Conservation (phyloP, 2,329 filamentous ascomycete genomes). For the Pseudocercospora crystallina region DNA sequence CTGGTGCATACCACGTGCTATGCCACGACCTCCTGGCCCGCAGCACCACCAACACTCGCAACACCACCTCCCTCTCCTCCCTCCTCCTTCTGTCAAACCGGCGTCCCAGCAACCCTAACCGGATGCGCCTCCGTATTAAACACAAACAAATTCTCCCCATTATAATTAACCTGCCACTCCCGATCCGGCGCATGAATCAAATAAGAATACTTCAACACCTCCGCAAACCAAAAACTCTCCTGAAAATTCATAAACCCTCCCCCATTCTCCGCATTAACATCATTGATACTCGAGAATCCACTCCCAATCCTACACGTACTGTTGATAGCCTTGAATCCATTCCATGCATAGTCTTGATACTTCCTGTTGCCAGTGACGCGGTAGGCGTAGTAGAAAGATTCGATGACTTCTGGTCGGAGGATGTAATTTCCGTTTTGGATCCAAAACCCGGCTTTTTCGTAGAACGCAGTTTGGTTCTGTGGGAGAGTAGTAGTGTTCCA, state of each 20-base stretch:
- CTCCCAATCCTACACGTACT: conserved; percentile 14
- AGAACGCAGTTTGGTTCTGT: conserved; percentile 55
- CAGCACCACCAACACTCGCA: background rate
- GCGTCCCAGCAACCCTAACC: conserved; percentile 39
- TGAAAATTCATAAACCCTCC: conserved; percentile 65
- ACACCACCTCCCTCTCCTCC: background rate
- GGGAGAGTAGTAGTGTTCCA: conserved; percentile 41
- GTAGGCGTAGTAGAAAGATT: conserved; percentile 26
- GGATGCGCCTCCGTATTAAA: conserved; percentile 68
- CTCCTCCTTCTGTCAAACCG: conserved; percentile 2
- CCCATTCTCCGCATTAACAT: conserved; percentile 14
- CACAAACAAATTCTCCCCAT: conserved; percentile 55
- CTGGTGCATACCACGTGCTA: too few relatives aligned
- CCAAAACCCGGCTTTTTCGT: conserved; percentile 63
- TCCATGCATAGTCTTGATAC: conserved; percentile 23
- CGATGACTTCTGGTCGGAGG: conserved; percentile 54
- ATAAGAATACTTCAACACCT: conserved; percentile 81
- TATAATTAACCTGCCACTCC: conserved; percentile 55
- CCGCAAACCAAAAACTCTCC: conserved; percentile 86
- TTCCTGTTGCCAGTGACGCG: conserved; percentile 21
- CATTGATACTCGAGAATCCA: conserved; percentile 18
- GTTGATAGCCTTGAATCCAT: conserved; percentile 23
- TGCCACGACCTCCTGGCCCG: too few relatives aligned
- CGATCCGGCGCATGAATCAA: conserved; percentile 58
- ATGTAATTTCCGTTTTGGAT: conserved; percentile 64